Evolutionary conservation across 257 asterid species (phyloP).

Genomic region (Capsicum pubescens): DNA sequence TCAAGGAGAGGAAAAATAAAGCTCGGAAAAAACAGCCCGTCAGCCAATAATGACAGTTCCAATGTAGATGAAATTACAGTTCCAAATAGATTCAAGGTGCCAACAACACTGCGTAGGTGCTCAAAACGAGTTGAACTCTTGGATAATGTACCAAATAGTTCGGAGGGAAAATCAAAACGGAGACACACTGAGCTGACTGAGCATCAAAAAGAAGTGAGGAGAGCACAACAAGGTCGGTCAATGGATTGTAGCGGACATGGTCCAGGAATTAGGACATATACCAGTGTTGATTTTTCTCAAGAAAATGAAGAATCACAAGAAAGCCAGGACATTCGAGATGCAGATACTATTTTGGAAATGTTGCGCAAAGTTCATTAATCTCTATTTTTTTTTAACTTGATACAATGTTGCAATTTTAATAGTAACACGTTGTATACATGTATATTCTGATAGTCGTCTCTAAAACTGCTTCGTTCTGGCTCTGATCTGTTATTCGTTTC

Average conservation of each 20-base stretch:
- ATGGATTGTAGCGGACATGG: conserved; percentile 74
- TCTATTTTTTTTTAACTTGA: background rate
- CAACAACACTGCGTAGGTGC: conserved; percentile 54
- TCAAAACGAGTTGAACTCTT: conserved; percentile 69
- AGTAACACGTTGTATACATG: background rate
- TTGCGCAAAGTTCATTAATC: conserved; percentile 38
- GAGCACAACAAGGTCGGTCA: conserved; percentile 56
- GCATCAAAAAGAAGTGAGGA: conserved; percentile 73
- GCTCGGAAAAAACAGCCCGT: conserved; percentile 47
- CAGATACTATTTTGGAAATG: conserved; percentile 50
- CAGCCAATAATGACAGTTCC: background rate
- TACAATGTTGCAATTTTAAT: background rate
- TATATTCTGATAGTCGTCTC: background rate
- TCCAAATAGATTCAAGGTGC: conserved; percentile 38
- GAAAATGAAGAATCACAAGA: conserved; percentile 82
- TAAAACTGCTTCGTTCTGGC: conserved; percentile 12
- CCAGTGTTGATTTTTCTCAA: conserved; percentile 76
- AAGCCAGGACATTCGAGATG: conserved; percentile 53
- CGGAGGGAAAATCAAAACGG: conserved; percentile 49
- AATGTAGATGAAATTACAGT: conserved; percentile 32
- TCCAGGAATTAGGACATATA: conserved; percentile 75
- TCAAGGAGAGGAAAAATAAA: conserved; percentile 61
- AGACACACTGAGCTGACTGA: conserved; percentile 65
- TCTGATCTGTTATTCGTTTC: background rate
- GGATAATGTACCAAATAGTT: conserved; percentile 37